These are phyloP conservation scores for Wickerhamiella brachini DNA, from an alignment of 805 yeast species.

Conservation along the genomic window DNA sequence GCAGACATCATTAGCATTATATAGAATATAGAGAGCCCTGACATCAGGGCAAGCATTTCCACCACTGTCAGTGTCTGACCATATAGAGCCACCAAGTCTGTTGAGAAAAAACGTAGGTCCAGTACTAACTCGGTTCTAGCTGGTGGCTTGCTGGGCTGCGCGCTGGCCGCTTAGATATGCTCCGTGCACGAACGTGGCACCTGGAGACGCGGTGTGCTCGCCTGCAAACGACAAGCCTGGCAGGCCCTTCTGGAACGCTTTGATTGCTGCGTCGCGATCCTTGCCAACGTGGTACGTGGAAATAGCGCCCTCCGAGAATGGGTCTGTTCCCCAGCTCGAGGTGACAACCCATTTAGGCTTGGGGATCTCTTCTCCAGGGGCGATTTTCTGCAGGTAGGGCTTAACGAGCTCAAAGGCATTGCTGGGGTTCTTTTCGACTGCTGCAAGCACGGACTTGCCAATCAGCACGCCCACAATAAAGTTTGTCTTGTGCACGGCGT, in stretches of 20 bases:
- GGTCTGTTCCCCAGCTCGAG: slow-evolving; percentile 57
- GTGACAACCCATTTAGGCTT: slow-evolving; percentile 30
- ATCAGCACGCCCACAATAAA: slow-evolving; percentile 43
- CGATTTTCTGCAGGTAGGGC: slow-evolving; percentile 17
- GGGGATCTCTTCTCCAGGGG: slow-evolving; percentile 16
- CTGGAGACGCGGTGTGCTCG: slow-evolving; percentile 71
- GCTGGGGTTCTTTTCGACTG: slow-evolving; percentile 33
- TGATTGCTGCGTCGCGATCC: slow-evolving; percentile 49
- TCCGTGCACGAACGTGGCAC: slow-evolving; percentile 84
- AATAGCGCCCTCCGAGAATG: slow-evolving; percentile 61
- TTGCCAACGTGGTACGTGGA: slow-evolving; percentile 54
- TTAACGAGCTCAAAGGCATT: slow-evolving; percentile 15
- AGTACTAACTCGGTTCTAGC: too few species aligned
- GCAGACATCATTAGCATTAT: too few species aligned
- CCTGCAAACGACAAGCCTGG: slow-evolving; percentile 64
- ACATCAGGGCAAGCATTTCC: too few species aligned
- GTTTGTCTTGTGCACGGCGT: slow-evolving; percentile 29
- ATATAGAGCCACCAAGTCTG: too few species aligned
- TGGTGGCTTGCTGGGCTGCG: slow-evolving; percentile 29
- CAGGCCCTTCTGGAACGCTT: slow-evolving; percentile 46
- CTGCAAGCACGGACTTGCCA: slow-evolving; percentile 55
- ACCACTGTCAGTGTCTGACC: too few species aligned
- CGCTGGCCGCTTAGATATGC: slow-evolving; percentile 67
- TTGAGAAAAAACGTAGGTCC: too few species aligned
- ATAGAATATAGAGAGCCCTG: not conserved